Evolutionary conservation across 805 yeast genomes (phyloP), one percentile per base, ranked within the genome.

Genomic region (Ogataea paradorogensis): DNA sequence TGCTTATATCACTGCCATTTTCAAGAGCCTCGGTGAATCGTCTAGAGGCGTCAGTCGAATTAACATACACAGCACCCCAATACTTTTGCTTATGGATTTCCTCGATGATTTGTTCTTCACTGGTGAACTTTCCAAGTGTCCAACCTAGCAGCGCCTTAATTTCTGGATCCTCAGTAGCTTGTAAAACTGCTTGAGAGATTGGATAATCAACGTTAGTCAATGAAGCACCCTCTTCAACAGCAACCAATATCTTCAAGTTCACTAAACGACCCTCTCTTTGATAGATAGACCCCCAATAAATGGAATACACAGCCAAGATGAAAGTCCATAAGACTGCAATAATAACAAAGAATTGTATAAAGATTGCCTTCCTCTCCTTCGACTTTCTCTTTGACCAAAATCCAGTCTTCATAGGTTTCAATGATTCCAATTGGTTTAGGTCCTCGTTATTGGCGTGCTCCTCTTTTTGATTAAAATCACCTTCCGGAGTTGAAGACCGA

Each of bases 1-100:
- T 50, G 33, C 55, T 58, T 36, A 68, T 58, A 6, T 51, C 38
- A 7, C 62, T 24, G 1, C 68, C 70, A 11, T 43, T 39, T 22
- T 50, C 44, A n/a, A 80, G 58, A 3, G 79, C 79, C 15, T 62
- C 49, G 18, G 53, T 44, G 15, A 69, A 55, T 16, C 50, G 50
- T 4, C 79, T 67, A 1, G 83, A 76, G 7, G 46, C 53, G 33
- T 51, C 31, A 50, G 76, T 71, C 10, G 69, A 59, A 15, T 56
- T 51, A 24, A 83, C 74, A 46, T 77, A 74, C 25, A 82, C 62
- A 0, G 82, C 74, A 16, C 74, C 71, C 93, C 91, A 84, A 51
- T 70, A 81, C 13, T 71, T 52, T 57, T 80, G 76, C 37, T 71
- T 73, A 50, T 74, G 77, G 3, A 84, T 70, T 38, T 62, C 61